Conservation (phyloP, 2,329 filamentous ascomycete species). For the Myriosclerotinia scirpicola region DNA sequence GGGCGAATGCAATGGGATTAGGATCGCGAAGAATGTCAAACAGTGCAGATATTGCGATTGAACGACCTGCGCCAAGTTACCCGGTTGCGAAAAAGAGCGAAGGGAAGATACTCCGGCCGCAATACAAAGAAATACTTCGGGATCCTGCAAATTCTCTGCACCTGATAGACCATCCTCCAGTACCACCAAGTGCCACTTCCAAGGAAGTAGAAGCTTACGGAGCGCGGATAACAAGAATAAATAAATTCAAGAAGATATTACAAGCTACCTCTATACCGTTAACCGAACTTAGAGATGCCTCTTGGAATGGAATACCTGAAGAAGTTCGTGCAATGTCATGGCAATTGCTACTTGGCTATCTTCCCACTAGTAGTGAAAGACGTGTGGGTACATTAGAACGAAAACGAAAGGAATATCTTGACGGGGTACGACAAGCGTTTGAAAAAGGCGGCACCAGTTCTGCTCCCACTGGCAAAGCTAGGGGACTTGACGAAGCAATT, state of each 20-base stretch:
- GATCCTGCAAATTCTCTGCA: constrained; percentile 92
- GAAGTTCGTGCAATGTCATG: constrained; percentile 99
- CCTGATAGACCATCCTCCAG: constrained; percentile 82
- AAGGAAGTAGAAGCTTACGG: constrained; percentile 87
- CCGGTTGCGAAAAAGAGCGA: constrained; percentile 86
- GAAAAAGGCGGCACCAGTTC: constrained; percentile 59
- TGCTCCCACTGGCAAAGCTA: constrained; percentile 48
- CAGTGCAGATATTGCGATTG: constrained; percentile 92
- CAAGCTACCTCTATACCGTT: constrained; percentile 89
- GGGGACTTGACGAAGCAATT: constrained; percentile 89
- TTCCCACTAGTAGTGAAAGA: constrained; percentile 94
- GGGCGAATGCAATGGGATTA: constrained; percentile 42
- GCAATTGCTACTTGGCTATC: constrained; percentile 91
- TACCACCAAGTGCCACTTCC: constrained; percentile 69
- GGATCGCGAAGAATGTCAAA: constrained; percentile 66
- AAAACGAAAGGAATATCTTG: constrained; percentile 94
- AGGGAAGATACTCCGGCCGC: constrained; percentile 91
- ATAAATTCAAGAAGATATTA: constrained; percentile 96
- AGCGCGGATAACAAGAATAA: constrained; percentile 87
- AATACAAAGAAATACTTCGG: constrained; percentile 94
- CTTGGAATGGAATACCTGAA: constrained; percentile 92
- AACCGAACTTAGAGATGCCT: constrained; percentile 76
- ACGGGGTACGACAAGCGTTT: constrained; percentile 77
- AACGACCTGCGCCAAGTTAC: constrained; percentile 78
- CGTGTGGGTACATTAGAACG: constrained; percentile 86